Evolutionary conservation across 441 rosid genomes (phyloP).

Genomic region (Erodium trifolium): DNA sequence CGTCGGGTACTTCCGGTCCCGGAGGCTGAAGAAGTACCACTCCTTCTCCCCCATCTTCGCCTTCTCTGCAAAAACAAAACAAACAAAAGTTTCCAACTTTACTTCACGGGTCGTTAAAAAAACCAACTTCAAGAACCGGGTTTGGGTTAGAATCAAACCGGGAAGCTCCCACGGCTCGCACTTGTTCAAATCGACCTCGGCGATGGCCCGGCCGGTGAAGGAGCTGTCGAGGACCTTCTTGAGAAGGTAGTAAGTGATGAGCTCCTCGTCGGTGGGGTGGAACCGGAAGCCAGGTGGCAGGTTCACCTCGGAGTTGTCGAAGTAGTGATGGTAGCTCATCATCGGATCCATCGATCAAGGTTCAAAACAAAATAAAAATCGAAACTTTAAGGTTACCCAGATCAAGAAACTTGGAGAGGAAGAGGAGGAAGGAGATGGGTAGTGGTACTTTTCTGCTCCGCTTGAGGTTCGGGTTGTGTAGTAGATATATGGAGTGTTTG

Average conservation of each 20-base stretch:
- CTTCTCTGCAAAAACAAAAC: slow-evolving; percentile 36
- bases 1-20: slow-evolving; percentile 29
- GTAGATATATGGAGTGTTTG: neutral
- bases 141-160: slow-evolving; percentile 24
- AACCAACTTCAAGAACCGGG: neutral
- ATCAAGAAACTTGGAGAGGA: neutral
- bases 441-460: too few species aligned
- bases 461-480: neutral
- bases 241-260: slow-evolving; percentile 71
- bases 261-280: slow-evolving; percentile 34
- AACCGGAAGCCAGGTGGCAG: slow-evolving; percentile 86
- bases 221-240: slow-evolving; percentile 67
- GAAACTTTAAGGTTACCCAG: neutral
- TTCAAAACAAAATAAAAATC: too few species aligned
- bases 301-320: slow-evolving; percentile 40
- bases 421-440: neutral
- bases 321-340: slow-evolving; percentile 23
- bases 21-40: slow-evolving; percentile 78
- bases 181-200: slow-evolving; percentile 86
- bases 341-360: slow-evolving; percentile 27
- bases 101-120: neutral
- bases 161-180: slow-evolving; percentile 98
- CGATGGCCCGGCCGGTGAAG: slow-evolving; percentile 67
- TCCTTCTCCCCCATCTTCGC: slow-evolving; percentile 90
- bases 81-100: too few species aligned